phyloP scores from a whole-genome alignment of 495 filamentous ascomycete species.

The Hypoxylon crocopeplum region DNA sequence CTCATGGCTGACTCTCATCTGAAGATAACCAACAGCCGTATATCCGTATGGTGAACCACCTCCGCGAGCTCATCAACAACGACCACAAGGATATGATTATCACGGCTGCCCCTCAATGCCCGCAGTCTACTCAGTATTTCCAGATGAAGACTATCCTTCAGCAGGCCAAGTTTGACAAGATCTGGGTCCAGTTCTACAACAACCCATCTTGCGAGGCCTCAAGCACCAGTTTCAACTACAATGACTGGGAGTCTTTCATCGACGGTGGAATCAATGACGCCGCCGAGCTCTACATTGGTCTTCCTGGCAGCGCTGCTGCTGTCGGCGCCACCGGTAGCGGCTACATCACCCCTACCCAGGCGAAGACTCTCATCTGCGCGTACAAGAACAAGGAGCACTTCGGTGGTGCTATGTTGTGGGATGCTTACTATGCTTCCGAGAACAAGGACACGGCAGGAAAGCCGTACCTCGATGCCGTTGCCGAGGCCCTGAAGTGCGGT shows the following conservation, averaged over 20 bases:
- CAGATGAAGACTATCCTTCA: slow-evolving; percentile 61
- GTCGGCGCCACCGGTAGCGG: slow-evolving; percentile 33
- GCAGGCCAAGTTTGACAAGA: slow-evolving; percentile 61
- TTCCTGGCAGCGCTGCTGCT: slow-evolving; percentile 60
- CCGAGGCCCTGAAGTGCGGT: slow-evolving; percentile 30
- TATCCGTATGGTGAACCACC: slow-evolving; percentile 55
- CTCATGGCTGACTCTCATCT: slow-evolving; percentile 2
- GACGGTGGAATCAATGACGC: slow-evolving; percentile 58
- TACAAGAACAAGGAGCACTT: slow-evolving; percentile 45
- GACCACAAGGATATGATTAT: slow-evolving; percentile 55
- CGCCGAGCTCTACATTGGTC: slow-evolving; percentile 68
- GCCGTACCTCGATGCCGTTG: slow-evolving; percentile 41
- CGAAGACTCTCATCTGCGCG: slow-evolving; percentile 36
- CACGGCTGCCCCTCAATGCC: slow-evolving; percentile 73
- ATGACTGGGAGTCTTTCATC: slow-evolving; percentile 66
- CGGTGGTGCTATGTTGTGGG: slow-evolving; percentile 54
- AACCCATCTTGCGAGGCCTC: slow-evolving; percentile 63
- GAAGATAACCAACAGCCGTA: slow-evolving; percentile 40
- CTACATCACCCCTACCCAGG: slow-evolving; percentile 39
- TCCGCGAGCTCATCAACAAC: slow-evolving; percentile 56
- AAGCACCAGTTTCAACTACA: slow-evolving; percentile 65
- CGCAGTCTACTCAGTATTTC: slow-evolving; percentile 58
- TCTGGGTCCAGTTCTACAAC: slow-evolving; percentile 81
- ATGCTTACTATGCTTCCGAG: slow-evolving; percentile 39
- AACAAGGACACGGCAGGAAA: slow-evolving; percentile 31